Percentiles rank a stretch among this genome's conserved stretches.
phyloP scores from a whole-genome alignment of 768 basidiomycete genomes.

The Suillus spraguei region DNA sequence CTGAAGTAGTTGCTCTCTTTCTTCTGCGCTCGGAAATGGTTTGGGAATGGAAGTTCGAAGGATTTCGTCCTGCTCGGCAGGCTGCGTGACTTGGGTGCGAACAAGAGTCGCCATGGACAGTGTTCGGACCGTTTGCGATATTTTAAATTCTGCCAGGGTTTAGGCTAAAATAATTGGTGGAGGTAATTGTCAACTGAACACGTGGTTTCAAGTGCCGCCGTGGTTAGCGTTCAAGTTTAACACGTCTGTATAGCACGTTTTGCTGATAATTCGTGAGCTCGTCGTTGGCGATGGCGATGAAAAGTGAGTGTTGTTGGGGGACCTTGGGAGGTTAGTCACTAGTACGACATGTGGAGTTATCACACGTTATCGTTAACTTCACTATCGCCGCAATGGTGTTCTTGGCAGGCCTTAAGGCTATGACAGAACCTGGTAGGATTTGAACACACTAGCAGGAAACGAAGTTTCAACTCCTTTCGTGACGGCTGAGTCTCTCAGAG shows the following conservation, averaged over 20 bases:
- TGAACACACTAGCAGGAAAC: neutral
- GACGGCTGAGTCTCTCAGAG: neutral
- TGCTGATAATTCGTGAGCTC: neutral
- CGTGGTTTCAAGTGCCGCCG: neutral
- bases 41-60: slow-evolving; percentile 12
- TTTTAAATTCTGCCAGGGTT: neutral
- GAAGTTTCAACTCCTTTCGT: slow-evolving; percentile 1
- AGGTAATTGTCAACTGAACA: neutral
- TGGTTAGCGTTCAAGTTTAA: neutral
- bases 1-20: slow-evolving; percentile 14
- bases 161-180: slow-evolving; percentile 7
- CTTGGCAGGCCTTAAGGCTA: too few species aligned
- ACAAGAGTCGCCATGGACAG: slow-evolving; percentile 31
- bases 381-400: too few species aligned
- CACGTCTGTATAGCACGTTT: neutral
- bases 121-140: slow-evolving; percentile 1
- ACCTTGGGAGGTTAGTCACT: neutral
- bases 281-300: too few species aligned
- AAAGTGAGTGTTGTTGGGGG: neutral
- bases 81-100: slow-evolving; percentile 14
- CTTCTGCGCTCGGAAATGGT: slow-evolving; percentile 14
- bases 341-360: neutral
- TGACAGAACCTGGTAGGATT: too few species aligned
- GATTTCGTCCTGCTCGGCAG: slow-evolving; percentile 11
- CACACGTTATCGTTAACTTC: neutral